Base-by-base conservation (phyloP, 208 protist species). In the Trypanosoma theileri region DNA sequence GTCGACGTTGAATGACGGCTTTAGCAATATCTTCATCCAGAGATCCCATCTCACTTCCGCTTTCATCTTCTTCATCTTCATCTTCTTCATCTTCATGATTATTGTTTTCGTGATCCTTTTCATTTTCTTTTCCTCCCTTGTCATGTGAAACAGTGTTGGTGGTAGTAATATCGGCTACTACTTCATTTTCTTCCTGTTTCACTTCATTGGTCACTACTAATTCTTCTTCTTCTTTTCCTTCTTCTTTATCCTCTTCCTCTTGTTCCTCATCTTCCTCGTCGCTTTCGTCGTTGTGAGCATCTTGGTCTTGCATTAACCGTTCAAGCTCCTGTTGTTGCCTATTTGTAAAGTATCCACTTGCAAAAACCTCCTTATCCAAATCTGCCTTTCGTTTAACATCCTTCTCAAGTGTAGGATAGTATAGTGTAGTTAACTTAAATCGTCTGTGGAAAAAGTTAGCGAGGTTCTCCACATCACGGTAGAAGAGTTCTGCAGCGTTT, bases 381-480 rank as follows among this genome's bases (percentile, higher is more conserved):
- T 89, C 75, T 3, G 35, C 76, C 58, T 79, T 89, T 42, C 89
- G 86, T 71, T 84, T 80, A 21, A 94, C 89, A 52, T 96, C 86
- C 24, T 83, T 84, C 64, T 87, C 81, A 56, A 95, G 73, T 21
- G 85, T 84, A 14, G 88, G 89, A 51, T 79, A 86, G 65, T 77
- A 83, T 41, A 89, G 65, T 17, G 73, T 86, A 24, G 74, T 74
- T 10, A 98, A 58, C 59, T 85, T 84, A 71, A 98, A 99, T 26
- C 89, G 82, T 44, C 94, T 88, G 40, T 85, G 71, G 74, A 99
- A 99, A 71, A 98, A 99, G 16, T 80, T 91, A 35, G 89, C 83
- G 24, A 99, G 82, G 73, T 98, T 98, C 17, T 96, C 63, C n/a
- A 99, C 95, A 87, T 99, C 98, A 42, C 98, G 92, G 53, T 98